phyloP scores from a whole-genome alignment of 192 early-diverging fungal species.

The Entophlyctis helioformis region DNA sequence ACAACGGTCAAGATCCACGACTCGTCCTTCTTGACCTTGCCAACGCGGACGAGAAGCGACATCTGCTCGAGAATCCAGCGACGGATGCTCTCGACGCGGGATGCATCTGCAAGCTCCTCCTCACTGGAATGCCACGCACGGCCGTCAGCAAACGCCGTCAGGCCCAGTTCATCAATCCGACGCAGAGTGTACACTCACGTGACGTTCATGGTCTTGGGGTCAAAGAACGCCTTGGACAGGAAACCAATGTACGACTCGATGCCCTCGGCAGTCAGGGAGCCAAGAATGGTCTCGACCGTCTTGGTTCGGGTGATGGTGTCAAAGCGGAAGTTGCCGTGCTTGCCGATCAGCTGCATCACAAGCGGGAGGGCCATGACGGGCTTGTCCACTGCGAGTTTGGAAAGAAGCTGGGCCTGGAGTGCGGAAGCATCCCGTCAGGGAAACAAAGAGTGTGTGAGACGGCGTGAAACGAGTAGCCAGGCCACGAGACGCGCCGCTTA shows the following conservation, averaged over 20 bases:
- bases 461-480: neutral
- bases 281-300: conserved; percentile 67
- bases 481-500: conserved; percentile 11
- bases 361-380: conserved; percentile 62
- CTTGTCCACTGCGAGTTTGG: conserved; percentile 48
- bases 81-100: conserved; percentile 2
- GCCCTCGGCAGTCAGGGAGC: conserved; percentile 53
- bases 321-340: conserved; percentile 57
- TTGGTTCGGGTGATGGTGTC: conserved; percentile 59
- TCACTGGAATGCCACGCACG: neutral
- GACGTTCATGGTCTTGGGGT: too few species aligned
- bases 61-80: conserved; percentile 77
- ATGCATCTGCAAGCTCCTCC: conserved; percentile 1
- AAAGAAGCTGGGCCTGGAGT: conserved; percentile 32
- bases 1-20: conserved; percentile 56
- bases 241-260: conserved; percentile 62
- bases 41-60: conserved; percentile 56
- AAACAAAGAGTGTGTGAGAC: conserved; percentile 4
- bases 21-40: conserved; percentile 65
- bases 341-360: conserved; percentile 70
- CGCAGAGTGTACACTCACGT: conserved; percentile 1
- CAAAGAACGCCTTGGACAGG: conserved; percentile 56
- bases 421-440: neutral
- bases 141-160: too few species aligned
- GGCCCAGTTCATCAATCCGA: neutral